phyloP scores from a whole-genome alignment of 108 stramenopile species.

The Nitzschia inconspicua region DNA sequence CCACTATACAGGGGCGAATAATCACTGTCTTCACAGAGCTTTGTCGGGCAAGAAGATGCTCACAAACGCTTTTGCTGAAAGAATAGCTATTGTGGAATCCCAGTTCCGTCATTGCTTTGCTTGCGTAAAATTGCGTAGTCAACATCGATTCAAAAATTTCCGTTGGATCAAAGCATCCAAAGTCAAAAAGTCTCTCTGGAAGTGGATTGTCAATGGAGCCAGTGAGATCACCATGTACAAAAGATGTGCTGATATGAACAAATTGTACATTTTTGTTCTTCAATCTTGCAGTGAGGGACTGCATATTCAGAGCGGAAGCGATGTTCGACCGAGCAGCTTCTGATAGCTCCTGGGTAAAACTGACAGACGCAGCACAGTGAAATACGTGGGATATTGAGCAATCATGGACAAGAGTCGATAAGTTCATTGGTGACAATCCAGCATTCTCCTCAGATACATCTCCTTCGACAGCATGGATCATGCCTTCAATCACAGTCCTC shows the following conservation, averaged over 20 bases:
- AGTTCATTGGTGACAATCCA: conserved; percentile 43
- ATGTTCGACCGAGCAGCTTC: conserved; percentile 79
- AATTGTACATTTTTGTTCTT: conserved; percentile 46
- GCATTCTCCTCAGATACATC: conserved; percentile 59
- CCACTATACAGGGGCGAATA: conserved; percentile 85
- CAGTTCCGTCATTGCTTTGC: conserved; percentile 74
- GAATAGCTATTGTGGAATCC: conserved; percentile 84
- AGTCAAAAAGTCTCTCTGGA: conserved; percentile 47
- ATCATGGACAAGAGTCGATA: conserved; percentile 22
- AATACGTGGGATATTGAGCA: conserved; percentile 66
- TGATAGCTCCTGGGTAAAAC: conserved; percentile 71
- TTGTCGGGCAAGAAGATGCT: conserved; percentile 60
- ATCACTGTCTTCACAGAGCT: conserved; percentile 55
- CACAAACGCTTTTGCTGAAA: conserved; percentile 86
- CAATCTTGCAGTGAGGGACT: conserved; percentile 42
- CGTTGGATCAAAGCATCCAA: conserved; percentile 55
- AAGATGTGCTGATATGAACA: conserved; percentile 86
- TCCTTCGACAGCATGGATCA: conserved; percentile 65
- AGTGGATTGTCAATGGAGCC: conserved; percentile 59
- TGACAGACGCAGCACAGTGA: conserved; percentile 85
- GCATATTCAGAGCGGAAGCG: conserved; percentile 67
- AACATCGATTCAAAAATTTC: conserved; percentile 79
- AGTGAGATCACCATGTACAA: conserved; percentile 74
- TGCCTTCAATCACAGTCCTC: conserved; percentile 39
- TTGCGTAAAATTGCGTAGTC: conserved; percentile 67